Conservation (phyloP, 257 asterid species). For the Avicennia marina region DNA sequence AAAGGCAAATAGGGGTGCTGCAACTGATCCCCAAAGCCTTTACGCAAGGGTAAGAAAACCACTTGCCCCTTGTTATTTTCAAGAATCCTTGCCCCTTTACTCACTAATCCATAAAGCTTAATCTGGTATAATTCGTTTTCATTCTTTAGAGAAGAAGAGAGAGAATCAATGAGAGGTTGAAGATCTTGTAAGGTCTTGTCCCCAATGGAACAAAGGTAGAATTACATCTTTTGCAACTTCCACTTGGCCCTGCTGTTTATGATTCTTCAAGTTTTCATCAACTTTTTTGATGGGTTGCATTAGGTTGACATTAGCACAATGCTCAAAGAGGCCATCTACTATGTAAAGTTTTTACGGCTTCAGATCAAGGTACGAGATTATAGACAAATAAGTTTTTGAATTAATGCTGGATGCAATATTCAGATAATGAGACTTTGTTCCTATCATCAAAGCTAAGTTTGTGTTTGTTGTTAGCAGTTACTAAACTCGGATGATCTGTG, state of each 20-base stretch:
- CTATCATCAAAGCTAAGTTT: not conserved
- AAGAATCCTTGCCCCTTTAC: not conserved
- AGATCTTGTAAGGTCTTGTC: slow-evolving; percentile 77
- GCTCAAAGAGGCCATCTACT: slow-evolving; percentile 93
- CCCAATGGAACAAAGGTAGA: slow-evolving; percentile 88
- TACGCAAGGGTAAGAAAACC: slow-evolving; percentile 69
- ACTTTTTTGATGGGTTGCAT: not conserved
- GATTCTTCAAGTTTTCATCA: too few relatives aligned
- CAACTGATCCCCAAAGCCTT: slow-evolving; percentile 90
- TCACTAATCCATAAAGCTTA: not conserved
- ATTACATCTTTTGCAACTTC: not conserved
- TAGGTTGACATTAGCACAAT: slow-evolving; percentile 93
- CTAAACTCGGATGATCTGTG: slow-evolving; percentile 81
- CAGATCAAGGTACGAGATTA: slow-evolving; percentile 92
- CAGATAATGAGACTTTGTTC: too few relatives aligned
- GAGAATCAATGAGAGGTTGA: slow-evolving; percentile 79
- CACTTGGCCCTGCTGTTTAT: not conserved
- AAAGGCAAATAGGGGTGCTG: slow-evolving; percentile 44
- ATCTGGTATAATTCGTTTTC: not conserved
- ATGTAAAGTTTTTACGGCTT: slow-evolving; percentile 81
- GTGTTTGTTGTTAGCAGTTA: slow-evolving; percentile 38
- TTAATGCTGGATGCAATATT: too few relatives aligned
- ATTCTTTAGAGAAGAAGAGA: slow-evolving; percentile 77
- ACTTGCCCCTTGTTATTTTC: not conserved
- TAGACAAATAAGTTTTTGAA: too few relatives aligned